Conservation (phyloP, 495 filamentous ascomycete species). For the Monascus purpureus region DNA sequence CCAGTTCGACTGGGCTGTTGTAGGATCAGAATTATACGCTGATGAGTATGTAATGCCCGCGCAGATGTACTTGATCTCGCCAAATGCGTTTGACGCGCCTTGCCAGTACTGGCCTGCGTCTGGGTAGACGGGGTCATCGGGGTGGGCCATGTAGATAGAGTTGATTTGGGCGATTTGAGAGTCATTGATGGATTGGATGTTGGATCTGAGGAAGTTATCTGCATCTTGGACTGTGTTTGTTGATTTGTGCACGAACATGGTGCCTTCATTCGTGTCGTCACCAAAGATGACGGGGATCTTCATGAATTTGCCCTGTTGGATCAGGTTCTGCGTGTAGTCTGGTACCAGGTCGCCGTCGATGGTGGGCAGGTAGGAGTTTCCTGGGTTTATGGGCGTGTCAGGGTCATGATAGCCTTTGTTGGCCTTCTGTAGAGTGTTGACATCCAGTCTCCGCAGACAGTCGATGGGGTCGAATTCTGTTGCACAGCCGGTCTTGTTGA, state of each 20-base stretch:
- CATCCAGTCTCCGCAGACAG: slow-evolving; percentile 42
- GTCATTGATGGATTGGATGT: slow-evolving; percentile 44
- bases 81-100: slow-evolving; percentile 46
- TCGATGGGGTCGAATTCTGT: slow-evolving; percentile 31
- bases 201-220: slow-evolving; percentile 41
- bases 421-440: slow-evolving; percentile 34
- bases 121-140: slow-evolving; percentile 27
- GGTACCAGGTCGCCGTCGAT: slow-evolving; percentile 45
- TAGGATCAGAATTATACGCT: slow-evolving; percentile 22
- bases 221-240: slow-evolving; percentile 31
- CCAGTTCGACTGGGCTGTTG: slow-evolving; percentile 30
- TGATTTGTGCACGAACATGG: slow-evolving; percentile 41
- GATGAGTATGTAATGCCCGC: slow-evolving; percentile 43
- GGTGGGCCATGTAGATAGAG: slow-evolving; percentile 40
- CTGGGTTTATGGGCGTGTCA: slow-evolving; percentile 24
- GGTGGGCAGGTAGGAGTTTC: slow-evolving; percentile 46
- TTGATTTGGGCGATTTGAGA: slow-evolving; percentile 42
- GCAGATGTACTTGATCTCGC: slow-evolving; percentile 60
- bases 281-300: slow-evolving; percentile 58
- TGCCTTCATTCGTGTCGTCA: slow-evolving; percentile 59
- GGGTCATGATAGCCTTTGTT: slow-evolving; percentile 44
- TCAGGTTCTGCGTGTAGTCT: slow-evolving; percentile 45
- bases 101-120: slow-evolving; percentile 39
- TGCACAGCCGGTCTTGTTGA: slow-evolving; percentile 39
- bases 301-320: slow-evolving; percentile 44